Conservation (phyloP, 129 eudicot species). For the Arctium minus region DNA sequence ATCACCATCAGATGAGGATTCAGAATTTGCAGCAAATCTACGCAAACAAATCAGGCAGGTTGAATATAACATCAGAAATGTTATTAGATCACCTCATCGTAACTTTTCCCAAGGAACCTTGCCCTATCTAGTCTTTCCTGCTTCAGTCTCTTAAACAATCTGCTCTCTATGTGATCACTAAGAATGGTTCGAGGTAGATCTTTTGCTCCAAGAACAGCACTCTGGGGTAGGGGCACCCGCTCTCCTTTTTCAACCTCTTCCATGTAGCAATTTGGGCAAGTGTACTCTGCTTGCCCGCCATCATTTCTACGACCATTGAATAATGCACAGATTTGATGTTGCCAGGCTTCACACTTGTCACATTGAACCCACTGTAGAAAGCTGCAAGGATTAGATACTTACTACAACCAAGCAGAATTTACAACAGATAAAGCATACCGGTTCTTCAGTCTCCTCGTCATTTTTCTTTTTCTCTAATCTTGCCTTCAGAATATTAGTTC, state of each 20-base stretch:
- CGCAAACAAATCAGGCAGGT: background rate
- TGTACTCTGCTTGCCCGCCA: constrained; percentile 95
- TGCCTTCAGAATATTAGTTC: constrained; percentile 61
- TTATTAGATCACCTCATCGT: constrained; percentile 64
- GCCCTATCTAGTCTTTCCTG: constrained; percentile 88
- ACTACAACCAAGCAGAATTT: background rate
- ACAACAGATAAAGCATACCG: constrained; percentile 53
- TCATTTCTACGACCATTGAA: constrained; percentile 94
- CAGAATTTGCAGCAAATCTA: background rate
- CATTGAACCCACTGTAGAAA: constrained; percentile 97
- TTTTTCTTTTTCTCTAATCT: constrained; percentile 94
- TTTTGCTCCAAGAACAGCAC: constrained; percentile 98
- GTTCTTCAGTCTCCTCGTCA: constrained; percentile 94
- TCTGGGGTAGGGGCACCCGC: constrained; percentile 88
- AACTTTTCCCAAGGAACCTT: constrained; percentile 62
- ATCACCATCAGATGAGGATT: background rate
- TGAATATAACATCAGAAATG: background rate
- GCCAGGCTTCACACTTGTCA: constrained; percentile 98
- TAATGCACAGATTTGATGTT: constrained; percentile 96
- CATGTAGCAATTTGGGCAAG: constrained; percentile 95
- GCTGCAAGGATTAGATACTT: constrained; percentile 2
- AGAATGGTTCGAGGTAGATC: constrained; percentile 89
- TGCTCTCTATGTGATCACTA: constrained; percentile 85
- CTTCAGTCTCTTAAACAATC: constrained; percentile 60
- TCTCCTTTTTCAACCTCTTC: constrained; percentile 87